A percentile compares a stretch with the other conserved stretches of the same genome.
phyloP scores from a whole-genome alignment of 805 yeast species.

The Kodamaea jinghongensis region DNA sequence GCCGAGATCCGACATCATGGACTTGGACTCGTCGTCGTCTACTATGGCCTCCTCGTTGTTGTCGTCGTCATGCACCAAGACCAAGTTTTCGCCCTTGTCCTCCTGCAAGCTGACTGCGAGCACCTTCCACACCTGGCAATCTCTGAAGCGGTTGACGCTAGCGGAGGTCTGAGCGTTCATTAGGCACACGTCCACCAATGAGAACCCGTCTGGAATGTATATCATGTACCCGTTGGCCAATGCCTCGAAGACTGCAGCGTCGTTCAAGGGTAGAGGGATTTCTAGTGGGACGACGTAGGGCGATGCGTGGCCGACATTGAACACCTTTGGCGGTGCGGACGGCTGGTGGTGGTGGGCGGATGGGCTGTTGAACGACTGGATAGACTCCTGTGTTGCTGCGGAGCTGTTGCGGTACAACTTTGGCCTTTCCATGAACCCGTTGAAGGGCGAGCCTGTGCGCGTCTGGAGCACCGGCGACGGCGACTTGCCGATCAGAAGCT shows the following conservation, averaged over 20 bases:
- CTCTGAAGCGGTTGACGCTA: constrained; percentile 48
- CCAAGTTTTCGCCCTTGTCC: constrained; percentile 7
- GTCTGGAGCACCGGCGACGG: constrained; percentile 23
- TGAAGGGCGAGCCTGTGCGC: constrained; percentile 12
- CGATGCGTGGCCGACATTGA: constrained; percentile 21
- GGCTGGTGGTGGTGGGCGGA: constrained; percentile 7
- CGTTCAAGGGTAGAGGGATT: constrained; percentile 43
- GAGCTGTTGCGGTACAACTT: constrained; percentile 32
- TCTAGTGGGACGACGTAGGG: constrained; percentile 42
- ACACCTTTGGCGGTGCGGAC: constrained; percentile 3
- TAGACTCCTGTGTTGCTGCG: constrained; percentile 36
- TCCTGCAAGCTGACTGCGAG: constrained; percentile 47
- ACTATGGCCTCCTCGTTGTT: constrained; percentile 5
- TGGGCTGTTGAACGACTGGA: constrained; percentile 17
- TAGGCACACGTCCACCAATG: constrained; percentile 52
- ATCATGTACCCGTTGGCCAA: constrained; percentile 50
- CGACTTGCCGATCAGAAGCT: constrained; percentile 16
- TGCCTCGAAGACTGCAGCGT: constrained; percentile 43
- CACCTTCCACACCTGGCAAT: constrained; percentile 63
- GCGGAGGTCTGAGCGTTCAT: constrained; percentile 58
- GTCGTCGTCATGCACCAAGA: constrained; percentile 8
- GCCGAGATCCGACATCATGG: constrained; percentile 36
- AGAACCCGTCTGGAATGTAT: constrained; percentile 47
- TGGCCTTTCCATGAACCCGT: constrained; percentile 21
- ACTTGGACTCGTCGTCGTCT: constrained; percentile 20